Conservation (phyloP, 1,284 basidiomycete genomes). For the Austroboletus rostrupii region DNA sequence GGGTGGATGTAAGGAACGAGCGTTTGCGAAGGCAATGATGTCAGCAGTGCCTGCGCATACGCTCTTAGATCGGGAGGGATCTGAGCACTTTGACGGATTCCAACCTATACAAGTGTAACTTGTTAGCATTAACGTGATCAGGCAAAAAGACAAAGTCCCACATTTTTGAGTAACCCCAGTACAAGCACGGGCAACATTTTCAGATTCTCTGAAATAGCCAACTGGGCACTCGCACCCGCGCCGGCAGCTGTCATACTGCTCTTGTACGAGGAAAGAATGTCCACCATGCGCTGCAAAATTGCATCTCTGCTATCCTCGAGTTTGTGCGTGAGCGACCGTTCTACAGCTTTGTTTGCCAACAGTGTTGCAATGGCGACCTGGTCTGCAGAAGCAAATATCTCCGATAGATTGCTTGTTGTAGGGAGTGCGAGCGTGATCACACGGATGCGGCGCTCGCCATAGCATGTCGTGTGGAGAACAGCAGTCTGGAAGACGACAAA, state of each 20-base stretch:
- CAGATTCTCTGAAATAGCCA: conserved; percentile 89
- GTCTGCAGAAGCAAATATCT: conserved; percentile 93
- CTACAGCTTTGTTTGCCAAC: conserved; percentile 95
- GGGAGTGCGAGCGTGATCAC: conserved; percentile 93
- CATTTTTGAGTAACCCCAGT: conserved; percentile 92
- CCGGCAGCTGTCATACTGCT: conserved; percentile 93
- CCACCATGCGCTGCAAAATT: conserved; percentile 87
- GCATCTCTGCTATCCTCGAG: conserved; percentile 93
- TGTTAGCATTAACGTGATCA: conserved; percentile 5
- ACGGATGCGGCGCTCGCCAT: conserved; percentile 92
- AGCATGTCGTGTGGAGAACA: conserved; percentile 93
- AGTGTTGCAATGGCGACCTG: conserved; percentile 89
- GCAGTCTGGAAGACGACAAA: conserved; percentile 97
- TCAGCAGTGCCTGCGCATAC: conserved; percentile 91
- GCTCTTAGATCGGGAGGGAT: conserved; percentile 95
- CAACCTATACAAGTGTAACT: conserved; percentile 53
- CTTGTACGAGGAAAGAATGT: conserved; percentile 92
- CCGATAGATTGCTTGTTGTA: conserved; percentile 89
- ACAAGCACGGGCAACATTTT: conserved; percentile 90
- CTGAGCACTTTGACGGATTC: conserved; percentile 90
- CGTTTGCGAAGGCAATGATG: conserved; percentile 86
- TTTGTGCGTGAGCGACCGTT: conserved; percentile 85
- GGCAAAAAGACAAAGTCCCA: conserved; percentile 29
- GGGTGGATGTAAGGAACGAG: conserved; percentile 95
- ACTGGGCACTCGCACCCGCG: conserved; percentile 89